Evolutionary conservation across 2,329 filamentous ascomycete species (phyloP).

Genomic region (Microdochium bolleyi): DNA sequence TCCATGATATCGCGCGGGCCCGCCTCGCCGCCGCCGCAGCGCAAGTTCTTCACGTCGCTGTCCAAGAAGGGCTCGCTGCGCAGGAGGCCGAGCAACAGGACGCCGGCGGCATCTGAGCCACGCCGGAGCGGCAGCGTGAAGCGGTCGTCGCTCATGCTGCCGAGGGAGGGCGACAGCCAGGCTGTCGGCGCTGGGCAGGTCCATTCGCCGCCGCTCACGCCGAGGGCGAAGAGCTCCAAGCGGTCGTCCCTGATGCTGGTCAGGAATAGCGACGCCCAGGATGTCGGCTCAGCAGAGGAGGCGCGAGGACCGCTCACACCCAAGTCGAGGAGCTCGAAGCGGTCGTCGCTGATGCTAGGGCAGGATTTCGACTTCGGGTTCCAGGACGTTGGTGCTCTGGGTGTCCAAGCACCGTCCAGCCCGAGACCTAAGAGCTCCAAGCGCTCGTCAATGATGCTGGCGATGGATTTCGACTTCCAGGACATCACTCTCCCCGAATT

Average conservation of each 20-base stretch:
- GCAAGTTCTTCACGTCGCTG: constrained; percentile 15
- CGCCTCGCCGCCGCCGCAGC: constrained; percentile 8
- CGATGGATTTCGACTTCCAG: neutral
- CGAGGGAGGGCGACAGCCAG: neutral
- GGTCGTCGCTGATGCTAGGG: too few species aligned
- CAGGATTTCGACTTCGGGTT: neutral
- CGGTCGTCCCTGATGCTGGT: neutral
- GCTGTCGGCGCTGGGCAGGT: neutral
- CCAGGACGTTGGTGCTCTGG: too few species aligned
- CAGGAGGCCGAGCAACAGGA: constrained; percentile 11
- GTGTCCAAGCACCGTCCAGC: too few species aligned
- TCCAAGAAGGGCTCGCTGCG: constrained; percentile 12
- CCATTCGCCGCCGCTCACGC: neutral
- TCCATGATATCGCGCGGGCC: neutral
- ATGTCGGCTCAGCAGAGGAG: too few species aligned
- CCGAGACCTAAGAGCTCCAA: neutral
- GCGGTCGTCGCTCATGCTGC: neutral
- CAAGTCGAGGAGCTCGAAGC: too few species aligned
- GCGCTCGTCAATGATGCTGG: too few species aligned
- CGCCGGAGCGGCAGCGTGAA: neutral
- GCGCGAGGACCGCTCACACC: too few species aligned
- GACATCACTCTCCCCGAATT: neutral
- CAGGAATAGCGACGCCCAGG: too few species aligned
- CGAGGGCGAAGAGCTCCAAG: neutral
- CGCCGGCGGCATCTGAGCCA: constrained; percentile 7